Conservation (phyloP, 192 early-diverging fungal species). For the Dissophora ornata region DNA sequence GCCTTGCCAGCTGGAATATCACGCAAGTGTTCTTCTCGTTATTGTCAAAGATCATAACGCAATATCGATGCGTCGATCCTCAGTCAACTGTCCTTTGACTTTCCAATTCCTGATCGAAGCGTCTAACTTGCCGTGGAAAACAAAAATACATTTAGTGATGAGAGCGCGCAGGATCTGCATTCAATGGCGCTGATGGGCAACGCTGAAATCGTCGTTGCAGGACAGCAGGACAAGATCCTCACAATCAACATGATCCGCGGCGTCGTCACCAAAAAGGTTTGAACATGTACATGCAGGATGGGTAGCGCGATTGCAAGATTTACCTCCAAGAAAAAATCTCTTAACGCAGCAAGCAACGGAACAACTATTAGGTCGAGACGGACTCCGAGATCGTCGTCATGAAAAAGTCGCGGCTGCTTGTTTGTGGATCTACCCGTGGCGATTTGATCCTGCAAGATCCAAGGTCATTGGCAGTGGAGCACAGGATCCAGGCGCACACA, state of each 20-base stretch:
- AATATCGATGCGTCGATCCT: too few relatives aligned
- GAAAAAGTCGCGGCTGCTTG: constrained; percentile 70
- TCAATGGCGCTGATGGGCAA: constrained; percentile 68
- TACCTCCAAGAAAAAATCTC: too few relatives aligned
- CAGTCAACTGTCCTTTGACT: too few relatives aligned
- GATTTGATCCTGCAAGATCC: constrained; percentile 76
- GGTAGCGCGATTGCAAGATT: too few relatives aligned
- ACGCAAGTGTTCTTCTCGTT: constrained; percentile 51
- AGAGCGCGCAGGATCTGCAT: constrained; percentile 60
- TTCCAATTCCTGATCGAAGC: neutral
- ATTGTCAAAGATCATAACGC: too few relatives aligned
- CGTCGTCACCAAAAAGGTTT: constrained; percentile 56
- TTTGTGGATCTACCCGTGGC: constrained; percentile 73
- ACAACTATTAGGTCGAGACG: constrained; percentile 59
- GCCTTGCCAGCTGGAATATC: constrained; percentile 64
- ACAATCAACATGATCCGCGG: constrained; percentile 62
- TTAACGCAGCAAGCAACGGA: too few relatives aligned
- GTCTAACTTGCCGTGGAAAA: too few relatives aligned
- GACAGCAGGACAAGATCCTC: constrained; percentile 65
- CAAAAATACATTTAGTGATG: too few relatives aligned
- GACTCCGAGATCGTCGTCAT: constrained; percentile 70
- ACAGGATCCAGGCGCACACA: constrained; percentile 78
- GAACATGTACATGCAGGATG: too few relatives aligned
- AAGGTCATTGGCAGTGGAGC: constrained; percentile 67
- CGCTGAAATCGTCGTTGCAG: constrained; percentile 68